These are phyloP conservation scores for Filosporella fistucella DNA, from an alignment of 495 filamentous ascomycete species.

Conservation along the genomic window DNA sequence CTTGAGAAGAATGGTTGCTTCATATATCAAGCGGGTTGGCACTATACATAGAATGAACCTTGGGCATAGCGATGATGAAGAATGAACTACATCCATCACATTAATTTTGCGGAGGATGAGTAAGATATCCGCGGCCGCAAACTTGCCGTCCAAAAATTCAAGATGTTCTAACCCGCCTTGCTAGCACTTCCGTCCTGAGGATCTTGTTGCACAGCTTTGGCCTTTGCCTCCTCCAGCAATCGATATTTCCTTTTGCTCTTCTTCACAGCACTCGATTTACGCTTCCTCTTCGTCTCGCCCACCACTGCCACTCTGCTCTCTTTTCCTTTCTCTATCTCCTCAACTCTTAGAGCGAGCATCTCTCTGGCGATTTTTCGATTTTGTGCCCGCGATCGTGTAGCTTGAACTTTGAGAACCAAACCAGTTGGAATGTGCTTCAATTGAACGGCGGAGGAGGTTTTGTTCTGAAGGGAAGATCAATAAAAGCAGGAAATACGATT, in stretches of 20 bases:
- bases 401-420: conserved; percentile 87
- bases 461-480: conserved; percentile 60
- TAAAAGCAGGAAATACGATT: not conserved
- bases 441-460: conserved; percentile 94
- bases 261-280: conserved; percentile 41
- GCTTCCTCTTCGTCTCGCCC: conserved; percentile 38
- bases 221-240: conserved; percentile 38
- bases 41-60: too few relatives aligned
- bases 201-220: not conserved
- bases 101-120: too few relatives aligned
- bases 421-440: conserved; percentile 86
- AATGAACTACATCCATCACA: too few relatives aligned
- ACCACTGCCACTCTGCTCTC: conserved; percentile 38
- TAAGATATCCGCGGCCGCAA: too few relatives aligned
- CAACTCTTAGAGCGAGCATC: conserved; percentile 72
- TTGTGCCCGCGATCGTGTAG: conserved; percentile 78
- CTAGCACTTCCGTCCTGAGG: too few relatives aligned
- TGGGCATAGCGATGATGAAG: too few relatives aligned
- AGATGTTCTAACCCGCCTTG: too few relatives aligned
- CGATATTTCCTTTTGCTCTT: conserved; percentile 46
- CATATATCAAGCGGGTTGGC: too few relatives aligned
- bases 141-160: too few relatives aligned
- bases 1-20: too few relatives aligned
- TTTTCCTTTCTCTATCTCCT: conserved; percentile 51
- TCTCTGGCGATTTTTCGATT: conserved; percentile 84